phyloP scores from a whole-genome alignment of 1,284 basidiomycete species.

The Leccinum cinnamomeum region DNA sequence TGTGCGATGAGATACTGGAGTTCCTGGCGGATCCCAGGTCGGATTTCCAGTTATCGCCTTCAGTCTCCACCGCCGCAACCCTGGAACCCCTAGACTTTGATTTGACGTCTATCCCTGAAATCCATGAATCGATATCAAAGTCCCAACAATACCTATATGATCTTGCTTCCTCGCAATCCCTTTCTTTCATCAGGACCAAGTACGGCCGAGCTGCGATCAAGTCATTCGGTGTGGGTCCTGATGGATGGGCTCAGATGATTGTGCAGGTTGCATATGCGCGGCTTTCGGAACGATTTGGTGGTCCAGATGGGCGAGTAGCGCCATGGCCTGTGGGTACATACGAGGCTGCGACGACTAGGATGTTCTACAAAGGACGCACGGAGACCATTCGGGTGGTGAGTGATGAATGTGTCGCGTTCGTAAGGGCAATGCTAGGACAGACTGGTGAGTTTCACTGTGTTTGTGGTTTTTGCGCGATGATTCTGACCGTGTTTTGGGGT shows the following conservation, averaged over 20 bases:
- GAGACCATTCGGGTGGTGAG: conserved; percentile 84
- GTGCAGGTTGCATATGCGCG: conserved; percentile 85
- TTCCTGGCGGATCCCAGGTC: conserved; percentile 60
- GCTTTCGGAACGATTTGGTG: conserved; percentile 41
- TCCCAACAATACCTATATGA: conserved; percentile 60
- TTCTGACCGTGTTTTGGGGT: neutral
- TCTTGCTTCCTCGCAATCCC: conserved; percentile 66
- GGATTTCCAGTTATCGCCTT: conserved; percentile 47
- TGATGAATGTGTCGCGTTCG: conserved; percentile 72
- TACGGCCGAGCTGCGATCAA: conserved; percentile 93
- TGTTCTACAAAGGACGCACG: conserved; percentile 84
- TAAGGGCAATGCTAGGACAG: conserved; percentile 66
- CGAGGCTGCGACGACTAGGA: conserved; percentile 84
- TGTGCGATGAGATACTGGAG: conserved; percentile 68
- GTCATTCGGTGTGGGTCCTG: conserved; percentile 79
- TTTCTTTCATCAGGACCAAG: conserved; percentile 65
- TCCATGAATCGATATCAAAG: conserved; percentile 47
- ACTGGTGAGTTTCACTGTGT: conserved; percentile 19
- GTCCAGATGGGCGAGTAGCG: conserved; percentile 39
- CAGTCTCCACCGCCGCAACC: conserved; percentile 27
- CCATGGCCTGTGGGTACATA: conserved; percentile 66
- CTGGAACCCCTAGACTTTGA: conserved; percentile 64
- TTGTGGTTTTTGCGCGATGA: neutral
- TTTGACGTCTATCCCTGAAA: conserved; percentile 46
- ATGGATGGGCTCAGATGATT: conserved; percentile 92